Percentiles rank a stretch among this genome's conserved stretches.
These are phyloP conservation scores for Trichaptum fuscoviolaceum DNA, from an alignment of 768 basidiomycete genomes.

Conservation along the genomic window DNA sequence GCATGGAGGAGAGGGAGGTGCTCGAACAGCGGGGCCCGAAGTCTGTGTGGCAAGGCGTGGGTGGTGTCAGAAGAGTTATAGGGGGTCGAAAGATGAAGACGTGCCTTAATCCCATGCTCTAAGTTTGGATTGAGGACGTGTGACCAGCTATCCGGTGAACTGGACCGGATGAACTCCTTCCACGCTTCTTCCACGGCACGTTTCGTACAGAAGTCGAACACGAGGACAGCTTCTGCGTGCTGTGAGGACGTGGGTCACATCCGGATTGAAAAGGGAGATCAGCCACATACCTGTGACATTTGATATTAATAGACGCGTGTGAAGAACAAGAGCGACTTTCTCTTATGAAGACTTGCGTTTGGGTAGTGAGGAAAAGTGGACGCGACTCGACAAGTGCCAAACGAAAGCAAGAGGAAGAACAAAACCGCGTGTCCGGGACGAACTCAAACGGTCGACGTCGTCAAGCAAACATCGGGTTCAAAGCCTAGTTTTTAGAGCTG, in stretches of 20 bases:
- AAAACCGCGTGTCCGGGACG: neutral
- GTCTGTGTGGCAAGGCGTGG: too few species aligned
- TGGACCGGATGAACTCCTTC: neutral
- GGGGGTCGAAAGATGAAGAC: too few species aligned
- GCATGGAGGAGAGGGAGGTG: too few species aligned
- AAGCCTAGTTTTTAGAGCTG: neutral
- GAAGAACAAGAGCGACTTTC: neutral
- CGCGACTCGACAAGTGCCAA: neutral
- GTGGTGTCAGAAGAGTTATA: too few species aligned
- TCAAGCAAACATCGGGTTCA: neutral
- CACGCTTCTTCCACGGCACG: neutral
- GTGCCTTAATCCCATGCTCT: too few species aligned
- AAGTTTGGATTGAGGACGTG: neutral
- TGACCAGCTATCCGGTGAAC: too few species aligned
- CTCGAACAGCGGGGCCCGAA: too few species aligned
- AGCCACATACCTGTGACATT: neutral
- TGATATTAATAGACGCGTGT: neutral
- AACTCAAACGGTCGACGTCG: neutral
- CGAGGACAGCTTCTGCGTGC: neutral
- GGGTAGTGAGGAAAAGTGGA: neutral
- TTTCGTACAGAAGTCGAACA: neutral
- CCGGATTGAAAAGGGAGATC: neutral
- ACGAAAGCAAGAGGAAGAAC: neutral
- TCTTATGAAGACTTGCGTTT: neutral
- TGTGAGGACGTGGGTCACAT: neutral